Conservation (phyloP, 257 asterid species). For the Rubia yunnanensis region DNA sequence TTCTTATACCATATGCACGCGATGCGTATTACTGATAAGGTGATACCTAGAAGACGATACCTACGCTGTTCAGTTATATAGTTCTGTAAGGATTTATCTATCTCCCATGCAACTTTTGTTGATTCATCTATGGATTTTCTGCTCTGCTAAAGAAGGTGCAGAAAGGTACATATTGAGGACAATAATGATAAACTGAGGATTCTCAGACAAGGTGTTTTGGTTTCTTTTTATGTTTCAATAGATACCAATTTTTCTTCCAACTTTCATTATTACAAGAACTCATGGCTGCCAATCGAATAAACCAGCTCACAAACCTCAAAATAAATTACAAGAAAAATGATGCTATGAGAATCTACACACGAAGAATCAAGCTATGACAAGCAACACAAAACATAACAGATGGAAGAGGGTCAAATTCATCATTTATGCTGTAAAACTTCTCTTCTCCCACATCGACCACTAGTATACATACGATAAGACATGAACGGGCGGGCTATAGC, state of each 20-base stretch:
- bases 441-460: slow-evolving; percentile 1
- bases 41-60: background rate
- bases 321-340: slow-evolving; percentile 28
- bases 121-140: background rate
- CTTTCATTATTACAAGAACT: slow-evolving; percentile 26
- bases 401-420: slow-evolving; percentile 1
- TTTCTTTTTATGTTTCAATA: background rate
- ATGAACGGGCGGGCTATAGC: background rate
- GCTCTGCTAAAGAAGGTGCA: too few species aligned
- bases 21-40: background rate
- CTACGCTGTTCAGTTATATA: background rate
- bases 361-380: slow-evolving; percentile 38
- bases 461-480: slow-evolving; percentile 27
- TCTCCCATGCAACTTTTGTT: background rate
- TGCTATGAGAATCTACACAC: slow-evolving; percentile 38
- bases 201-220: background rate
- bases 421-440: background rate
- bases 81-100: background rate
- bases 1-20: background rate
- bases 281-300: slow-evolving; percentile 14
- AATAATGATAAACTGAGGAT: background rate
- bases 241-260: slow-evolving; percentile 9
- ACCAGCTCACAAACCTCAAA: slow-evolving; percentile 18
- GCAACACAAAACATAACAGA: slow-evolving; percentile 19
- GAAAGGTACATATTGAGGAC: background rate